These are phyloP conservation scores for Cryptococcus maquisensis DNA, from an alignment of 1,284 basidiomycete species.

Conservation along the genomic window DNA sequence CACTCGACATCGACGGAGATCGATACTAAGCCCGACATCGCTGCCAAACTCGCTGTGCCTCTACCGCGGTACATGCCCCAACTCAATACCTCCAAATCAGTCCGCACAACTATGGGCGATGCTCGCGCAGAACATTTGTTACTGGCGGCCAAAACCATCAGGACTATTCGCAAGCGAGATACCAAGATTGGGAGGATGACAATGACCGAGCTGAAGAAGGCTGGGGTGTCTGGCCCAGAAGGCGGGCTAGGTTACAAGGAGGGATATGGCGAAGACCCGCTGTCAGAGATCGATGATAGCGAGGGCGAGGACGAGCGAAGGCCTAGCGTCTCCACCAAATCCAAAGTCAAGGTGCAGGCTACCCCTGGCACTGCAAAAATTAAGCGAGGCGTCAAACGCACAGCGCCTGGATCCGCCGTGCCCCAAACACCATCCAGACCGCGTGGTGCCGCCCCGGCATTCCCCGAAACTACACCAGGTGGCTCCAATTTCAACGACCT, in stretches of 20 bases:
- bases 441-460: conserved; percentile 15
- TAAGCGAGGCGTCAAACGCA: conserved; percentile 27
- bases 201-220: conserved; percentile 35
- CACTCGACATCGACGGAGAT: neutral
- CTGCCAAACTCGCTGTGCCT: neutral
- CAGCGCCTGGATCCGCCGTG: conserved; percentile 19
- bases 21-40: neutral
- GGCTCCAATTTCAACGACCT: conserved; percentile 43
- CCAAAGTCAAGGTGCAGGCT: neutral
- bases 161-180: conserved; percentile 30
- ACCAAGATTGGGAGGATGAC: conserved; percentile 33
- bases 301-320: conserved; percentile 5
- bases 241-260: conserved; percentile 44
- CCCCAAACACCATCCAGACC: conserved; percentile 23
- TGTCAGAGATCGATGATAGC: conserved; percentile 20
- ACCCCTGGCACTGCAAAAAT: conserved; percentile 6
- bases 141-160: conserved; percentile 43
- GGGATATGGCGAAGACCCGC: conserved; percentile 32
- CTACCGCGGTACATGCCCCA: conserved; percentile 1
- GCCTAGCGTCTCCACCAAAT: neutral
- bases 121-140: conserved; percentile 46
- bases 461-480: conserved; percentile 35
- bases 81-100: conserved; percentile 1
- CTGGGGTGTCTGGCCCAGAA: conserved; percentile 40
- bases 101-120: conserved; percentile 40